Conservation (phyloP, 2,329 filamentous ascomycete genomes). For the Pseudogymnoascus destructans region DNA sequence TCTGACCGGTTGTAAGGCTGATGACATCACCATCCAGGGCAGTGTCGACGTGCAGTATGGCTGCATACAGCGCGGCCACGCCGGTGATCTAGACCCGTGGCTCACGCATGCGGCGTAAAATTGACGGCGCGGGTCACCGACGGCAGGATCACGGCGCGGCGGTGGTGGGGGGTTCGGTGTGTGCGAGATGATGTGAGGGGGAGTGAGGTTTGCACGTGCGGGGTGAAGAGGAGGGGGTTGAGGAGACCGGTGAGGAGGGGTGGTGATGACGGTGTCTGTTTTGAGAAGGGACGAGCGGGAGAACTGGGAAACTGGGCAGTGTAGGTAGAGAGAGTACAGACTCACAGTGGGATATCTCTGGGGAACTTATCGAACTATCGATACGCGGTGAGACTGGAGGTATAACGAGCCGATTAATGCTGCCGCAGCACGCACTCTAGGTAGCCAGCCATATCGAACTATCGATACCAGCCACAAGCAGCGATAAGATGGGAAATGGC, state of each 20-base stretch:
- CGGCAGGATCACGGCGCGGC: background rate
- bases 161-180: conserved; percentile 2
- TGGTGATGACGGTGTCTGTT: background rate
- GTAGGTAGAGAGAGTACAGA: background rate
- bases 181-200: conserved; percentile 5
- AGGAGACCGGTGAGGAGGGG: background rate
- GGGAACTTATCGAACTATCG: background rate
- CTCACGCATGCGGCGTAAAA: conserved; percentile 1
- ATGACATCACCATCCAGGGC: background rate
- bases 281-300: background rate
- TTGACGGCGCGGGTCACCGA: background rate
- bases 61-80: background rate
- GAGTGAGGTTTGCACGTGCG: conserved; percentile 2
- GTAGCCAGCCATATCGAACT: background rate
- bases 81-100: conserved; percentile 1
- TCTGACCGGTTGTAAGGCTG: background rate
- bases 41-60: background rate
- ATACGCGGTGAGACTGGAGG: background rate
- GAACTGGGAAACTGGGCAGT: background rate
- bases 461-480: background rate
- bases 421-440: background rate
- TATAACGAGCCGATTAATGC: background rate
- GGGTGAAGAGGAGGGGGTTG: background rate
- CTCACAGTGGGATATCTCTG: background rate
- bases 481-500: conserved; percentile 2